Evolutionary conservation across 352 stramenopile genomes (phyloP), one percentile per base, ranked within the genome.

Genomic region (Thraustotheca clavata): DNA sequence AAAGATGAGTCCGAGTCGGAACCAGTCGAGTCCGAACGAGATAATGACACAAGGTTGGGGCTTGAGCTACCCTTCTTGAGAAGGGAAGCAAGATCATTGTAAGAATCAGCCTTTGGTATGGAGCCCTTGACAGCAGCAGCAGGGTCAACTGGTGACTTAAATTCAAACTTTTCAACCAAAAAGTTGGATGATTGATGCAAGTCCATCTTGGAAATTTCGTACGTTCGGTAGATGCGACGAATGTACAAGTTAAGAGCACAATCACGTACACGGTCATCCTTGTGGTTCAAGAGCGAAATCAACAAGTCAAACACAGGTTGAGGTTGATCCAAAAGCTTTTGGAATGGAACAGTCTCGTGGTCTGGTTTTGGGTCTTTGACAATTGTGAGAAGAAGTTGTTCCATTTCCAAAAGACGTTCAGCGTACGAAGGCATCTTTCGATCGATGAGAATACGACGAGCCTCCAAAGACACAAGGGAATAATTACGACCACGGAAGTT

Each of bases 351-450:
- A 60, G 73, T 77, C 33, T 89, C 71, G 46, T 87, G 75, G 11
- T 72, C 74, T 8, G 73, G 69, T 24, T 73, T 71, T 34, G 27
- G 31, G 46, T 83, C 75, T 0, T 77, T 73, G 12, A 93, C 71
- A 72, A 90, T 87, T 55, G 80, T 68, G 39, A 76, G 80, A 29
- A 94, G 73, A 33, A 91, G 73, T 6, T 72, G 73, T 69, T 93
- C 83, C 29, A 93, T 84, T 39, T 92, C 83, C 24, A 72, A 76
- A 32, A 96, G 68, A 7, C 94, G 87, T 63, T 98, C 88, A 34
- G 93, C 78, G 71, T 98, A 96, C 59, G 90, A 97, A 34, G 96
- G 95, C 78, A 98, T 97, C 72, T 97, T 98, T 73, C 97, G 90
- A 71, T 98, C 83, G 49, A 99, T 95, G 8, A 99, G 76, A 36